Evolutionary conservation across 352 stramenopile genomes (phyloP).

Genomic region (Aphanomyces astaci): DNA sequence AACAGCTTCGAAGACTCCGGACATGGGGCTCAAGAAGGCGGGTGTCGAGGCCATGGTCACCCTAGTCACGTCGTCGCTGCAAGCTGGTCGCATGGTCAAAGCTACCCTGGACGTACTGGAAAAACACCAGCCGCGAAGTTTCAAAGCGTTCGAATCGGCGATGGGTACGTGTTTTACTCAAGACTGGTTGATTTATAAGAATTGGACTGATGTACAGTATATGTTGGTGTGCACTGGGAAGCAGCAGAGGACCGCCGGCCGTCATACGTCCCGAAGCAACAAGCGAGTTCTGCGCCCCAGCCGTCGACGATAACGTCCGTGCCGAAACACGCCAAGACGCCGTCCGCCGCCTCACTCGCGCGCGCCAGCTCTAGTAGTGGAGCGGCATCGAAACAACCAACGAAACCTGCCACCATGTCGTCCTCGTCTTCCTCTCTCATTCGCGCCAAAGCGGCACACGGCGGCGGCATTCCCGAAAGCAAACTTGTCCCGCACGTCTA

Average conservation of each 20-base stretch:
- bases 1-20: constrained; percentile 61
- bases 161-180: constrained; percentile 28
- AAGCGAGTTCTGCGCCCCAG: constrained; percentile 10
- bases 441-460: not conserved
- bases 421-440: not conserved
- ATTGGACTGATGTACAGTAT: too few relatives aligned
- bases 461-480: not conserved
- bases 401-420: constrained; percentile 27
- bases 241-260: too few relatives aligned
- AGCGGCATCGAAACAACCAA: constrained; percentile 23
- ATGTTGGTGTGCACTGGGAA: too few relatives aligned
- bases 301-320: not conserved
- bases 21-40: constrained; percentile 72
- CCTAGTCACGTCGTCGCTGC: constrained; percentile 45
- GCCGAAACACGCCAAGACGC: constrained; percentile 14
- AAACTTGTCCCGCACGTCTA: not conserved
- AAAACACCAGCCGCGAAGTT: constrained; percentile 49
- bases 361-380: constrained; percentile 30
- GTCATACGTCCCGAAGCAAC: not conserved
- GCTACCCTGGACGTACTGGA: constrained; percentile 57
- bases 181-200: too few relatives aligned
- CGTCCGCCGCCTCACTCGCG: constrained; percentile 35
- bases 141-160: constrained; percentile 55
- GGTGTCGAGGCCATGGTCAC: constrained; percentile 54
- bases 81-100: constrained; percentile 49